A percentile compares a stretch with the other conserved stretches of the same genome.
Evolutionary conservation across 768 basidiomycete species (phyloP).

Genomic region (Lactarius akahatsu): DNA sequence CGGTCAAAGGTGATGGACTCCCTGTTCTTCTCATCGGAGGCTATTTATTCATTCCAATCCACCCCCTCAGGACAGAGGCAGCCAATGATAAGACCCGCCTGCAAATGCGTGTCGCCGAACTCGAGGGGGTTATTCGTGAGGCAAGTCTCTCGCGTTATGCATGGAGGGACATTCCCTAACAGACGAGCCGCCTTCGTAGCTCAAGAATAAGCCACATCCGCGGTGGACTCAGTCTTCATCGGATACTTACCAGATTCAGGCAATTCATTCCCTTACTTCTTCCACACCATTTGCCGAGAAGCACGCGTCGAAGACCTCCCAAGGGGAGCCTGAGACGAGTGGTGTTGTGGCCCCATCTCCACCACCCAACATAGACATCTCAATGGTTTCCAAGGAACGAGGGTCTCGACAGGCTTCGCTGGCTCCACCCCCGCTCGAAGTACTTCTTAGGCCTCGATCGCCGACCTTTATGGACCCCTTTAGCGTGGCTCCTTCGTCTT

Average conservation of each 20-base stretch:
- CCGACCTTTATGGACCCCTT: neutral
- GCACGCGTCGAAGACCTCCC: neutral
- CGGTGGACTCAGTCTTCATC: slow-evolving; percentile 45
- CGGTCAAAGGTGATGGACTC: slow-evolving; percentile 46
- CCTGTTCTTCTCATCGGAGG: slow-evolving; percentile 12
- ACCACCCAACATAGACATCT: neutral
- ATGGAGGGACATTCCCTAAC: slow-evolving; percentile 3
- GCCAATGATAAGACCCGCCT: slow-evolving; percentile 67
- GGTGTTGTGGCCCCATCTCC: neutral
- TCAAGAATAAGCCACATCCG: slow-evolving; percentile 73
- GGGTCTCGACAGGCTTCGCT: neutral
- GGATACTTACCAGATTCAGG: slow-evolving; percentile 7
- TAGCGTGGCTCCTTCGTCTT: slow-evolving; percentile 1
- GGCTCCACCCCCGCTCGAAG: neutral
- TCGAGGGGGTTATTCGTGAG: slow-evolving; percentile 83
- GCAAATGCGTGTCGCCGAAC: slow-evolving; percentile 72
- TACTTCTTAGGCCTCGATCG: neutral
- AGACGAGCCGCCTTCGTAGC: slow-evolving; percentile 36
- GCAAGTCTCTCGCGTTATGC: slow-evolving; percentile 37
- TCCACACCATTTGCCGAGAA: neutral
- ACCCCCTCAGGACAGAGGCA: slow-evolving; percentile 31
- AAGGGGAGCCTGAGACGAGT: neutral
- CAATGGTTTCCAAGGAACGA: neutral
- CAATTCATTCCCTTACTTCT: neutral
- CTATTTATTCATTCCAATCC: neutral